Evolutionary conservation across 2,329 filamentous ascomycete species (phyloP).

Genomic region (Periconia sp.): DNA sequence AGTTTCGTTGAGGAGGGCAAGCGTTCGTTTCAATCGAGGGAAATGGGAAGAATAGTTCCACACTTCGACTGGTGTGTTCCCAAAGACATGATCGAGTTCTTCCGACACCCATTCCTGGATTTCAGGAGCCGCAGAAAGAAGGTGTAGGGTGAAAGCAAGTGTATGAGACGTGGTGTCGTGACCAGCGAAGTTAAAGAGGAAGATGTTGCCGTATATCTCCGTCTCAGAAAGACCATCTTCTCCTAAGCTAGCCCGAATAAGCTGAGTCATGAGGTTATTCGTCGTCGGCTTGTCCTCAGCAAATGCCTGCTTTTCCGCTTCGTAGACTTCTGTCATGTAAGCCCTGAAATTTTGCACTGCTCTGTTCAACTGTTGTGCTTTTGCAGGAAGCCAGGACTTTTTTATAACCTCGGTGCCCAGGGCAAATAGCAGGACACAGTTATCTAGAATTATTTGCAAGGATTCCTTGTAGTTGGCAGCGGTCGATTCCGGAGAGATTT

Average conservation of each 20-base stretch:
- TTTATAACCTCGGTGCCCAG: constrained; percentile 4
- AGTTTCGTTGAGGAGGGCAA: constrained; percentile 41
- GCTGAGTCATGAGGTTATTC: constrained; percentile 12
- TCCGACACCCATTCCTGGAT: constrained; percentile 51
- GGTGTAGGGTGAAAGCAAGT: constrained; percentile 46
- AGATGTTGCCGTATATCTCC: constrained; percentile 55
- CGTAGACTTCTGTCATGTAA: constrained; percentile 9
- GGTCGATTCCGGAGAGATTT: constrained; percentile 7
- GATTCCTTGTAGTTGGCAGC: constrained; percentile 11
- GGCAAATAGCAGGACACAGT: constrained; percentile 16
- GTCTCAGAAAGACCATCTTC: constrained; percentile 12
- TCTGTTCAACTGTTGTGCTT: constrained; percentile 16
- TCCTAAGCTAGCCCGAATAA: constrained; percentile 4
- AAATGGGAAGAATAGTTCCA: too few relatives aligned
- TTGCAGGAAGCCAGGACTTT: constrained; percentile 17
- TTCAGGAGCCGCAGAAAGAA: constrained; percentile 48
- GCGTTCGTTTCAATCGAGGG: too few relatives aligned
- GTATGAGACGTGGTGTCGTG: constrained; percentile 54
- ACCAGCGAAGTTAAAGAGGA: constrained; percentile 53
- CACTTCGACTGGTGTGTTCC: too few relatives aligned
- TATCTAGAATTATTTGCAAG: constrained; percentile 23
- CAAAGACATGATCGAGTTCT: constrained; percentile 39
- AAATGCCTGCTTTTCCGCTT: constrained; percentile 5
- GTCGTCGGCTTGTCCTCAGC: constrained; percentile 4
- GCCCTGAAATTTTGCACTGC: constrained; percentile 7